Conservation (phyloP, 805 yeast genomes). For the Barnettozyma wickerhamii region DNA sequence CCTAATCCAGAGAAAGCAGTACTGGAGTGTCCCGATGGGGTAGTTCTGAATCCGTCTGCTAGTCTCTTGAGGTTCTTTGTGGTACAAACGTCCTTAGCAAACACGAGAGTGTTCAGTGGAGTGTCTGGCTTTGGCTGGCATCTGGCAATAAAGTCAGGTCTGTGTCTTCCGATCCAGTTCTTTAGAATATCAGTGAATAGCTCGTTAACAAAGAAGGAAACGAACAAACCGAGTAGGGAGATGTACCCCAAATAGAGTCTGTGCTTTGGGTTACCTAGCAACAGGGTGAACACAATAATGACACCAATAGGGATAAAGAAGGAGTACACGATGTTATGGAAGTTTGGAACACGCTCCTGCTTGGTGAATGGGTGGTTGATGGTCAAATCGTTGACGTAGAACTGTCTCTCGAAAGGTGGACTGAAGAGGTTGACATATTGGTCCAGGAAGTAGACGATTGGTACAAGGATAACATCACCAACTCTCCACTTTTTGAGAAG, state of each 20-base stretch:
- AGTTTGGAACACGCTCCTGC: slow-evolving; percentile 62
- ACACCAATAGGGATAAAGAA: slow-evolving; percentile 43
- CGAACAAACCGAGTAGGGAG: slow-evolving; percentile 60
- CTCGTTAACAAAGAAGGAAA: slow-evolving; percentile 56
- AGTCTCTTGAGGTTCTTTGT: slow-evolving; percentile 38
- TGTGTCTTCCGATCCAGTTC: slow-evolving; percentile 80
- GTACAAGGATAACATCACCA: slow-evolving; percentile 32
- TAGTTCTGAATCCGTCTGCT: slow-evolving; percentile 73
- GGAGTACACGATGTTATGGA: slow-evolving; percentile 51
- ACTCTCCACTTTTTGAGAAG: slow-evolving; percentile 34
- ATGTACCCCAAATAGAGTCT: slow-evolving; percentile 57
- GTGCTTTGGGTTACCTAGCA: slow-evolving; percentile 41
- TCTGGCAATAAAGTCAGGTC: slow-evolving; percentile 90
- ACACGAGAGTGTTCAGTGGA: slow-evolving; percentile 49
- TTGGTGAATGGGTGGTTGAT: slow-evolving; percentile 80
- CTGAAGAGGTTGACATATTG: slow-evolving; percentile 29
- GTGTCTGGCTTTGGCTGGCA: slow-evolving; percentile 66
- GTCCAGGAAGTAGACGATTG: slow-evolving; percentile 28
- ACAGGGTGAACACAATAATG: slow-evolving; percentile 31
- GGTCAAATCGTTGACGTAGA: slow-evolving; percentile 67
- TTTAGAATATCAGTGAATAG: slow-evolving; percentile 71
- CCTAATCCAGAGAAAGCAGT: slow-evolving; percentile 66
- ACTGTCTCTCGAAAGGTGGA: slow-evolving; percentile 75
- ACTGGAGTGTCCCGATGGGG: slow-evolving; percentile 81
- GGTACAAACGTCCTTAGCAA: slow-evolving; percentile 65